phyloP scores from a whole-genome alignment of 257 asterid genomes.

The Vinca minor region DNA sequence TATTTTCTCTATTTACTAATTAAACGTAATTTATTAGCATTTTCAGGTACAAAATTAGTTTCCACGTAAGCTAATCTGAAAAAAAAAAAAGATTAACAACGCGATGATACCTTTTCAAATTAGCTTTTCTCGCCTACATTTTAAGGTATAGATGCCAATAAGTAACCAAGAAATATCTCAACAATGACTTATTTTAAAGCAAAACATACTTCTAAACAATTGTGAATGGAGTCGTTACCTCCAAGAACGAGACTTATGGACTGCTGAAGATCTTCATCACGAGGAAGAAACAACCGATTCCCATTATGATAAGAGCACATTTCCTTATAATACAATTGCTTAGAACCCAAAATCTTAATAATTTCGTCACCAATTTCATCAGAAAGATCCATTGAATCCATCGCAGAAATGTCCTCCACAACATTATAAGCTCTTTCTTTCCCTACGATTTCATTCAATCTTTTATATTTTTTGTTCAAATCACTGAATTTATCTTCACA shows the following conservation, averaged over 20 bases:
- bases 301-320: conserved; percentile 41
- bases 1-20: no score
- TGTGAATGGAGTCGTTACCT: conserved; percentile 23
- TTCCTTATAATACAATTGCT: conserved; percentile 40
- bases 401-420: conserved; percentile 30
- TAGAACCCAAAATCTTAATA: conserved; percentile 31
- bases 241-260: conserved; percentile 23
- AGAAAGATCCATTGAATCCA: conserved; percentile 26
- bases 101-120: no score
- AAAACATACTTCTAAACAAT: no score
- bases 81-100: no score
- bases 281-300: conserved; percentile 26
- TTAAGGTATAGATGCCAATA: no score
- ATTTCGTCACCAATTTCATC: conserved; percentile 27
- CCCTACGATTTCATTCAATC: conserved; percentile 39
- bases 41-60: no score
- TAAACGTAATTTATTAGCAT: no score
- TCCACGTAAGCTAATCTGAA: no score
- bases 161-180: no score
- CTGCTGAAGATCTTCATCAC: conserved; percentile 24
- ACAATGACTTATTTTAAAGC: no score
- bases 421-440: conserved; percentile 20
- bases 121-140: no score
- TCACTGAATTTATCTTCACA: conserved; percentile 58
- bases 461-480: conserved; percentile 40